These are phyloP conservation scores for Aspergillus hiratsukae DNA, from an alignment of 2,329 filamentous ascomycete genomes.

Conservation along the genomic window DNA sequence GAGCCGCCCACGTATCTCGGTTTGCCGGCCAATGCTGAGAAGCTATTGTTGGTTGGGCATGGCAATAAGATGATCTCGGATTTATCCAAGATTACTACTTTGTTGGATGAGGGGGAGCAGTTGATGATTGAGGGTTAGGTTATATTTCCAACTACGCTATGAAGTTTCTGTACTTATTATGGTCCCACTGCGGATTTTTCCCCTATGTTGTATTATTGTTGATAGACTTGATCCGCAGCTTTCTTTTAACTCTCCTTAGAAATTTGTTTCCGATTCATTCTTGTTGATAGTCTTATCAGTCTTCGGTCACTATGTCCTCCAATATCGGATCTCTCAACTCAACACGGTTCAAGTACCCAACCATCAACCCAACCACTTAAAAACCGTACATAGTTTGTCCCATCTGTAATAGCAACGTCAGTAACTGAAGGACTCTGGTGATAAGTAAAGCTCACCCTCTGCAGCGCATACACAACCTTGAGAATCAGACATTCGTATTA, in stretches of 20 bases:
- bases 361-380: neutral
- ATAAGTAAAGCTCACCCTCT: conserved; percentile 7
- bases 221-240: neutral
- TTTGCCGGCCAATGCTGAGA: conserved; percentile 92
- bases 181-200: conserved; percentile 4
- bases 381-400: conserved; percentile 15
- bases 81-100: conserved; percentile 74
- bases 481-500: neutral
- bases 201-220: conserved; percentile 3
- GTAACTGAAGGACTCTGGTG: neutral
- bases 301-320: no score
- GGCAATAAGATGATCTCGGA: conserved; percentile 81
- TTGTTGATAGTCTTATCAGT: no score
- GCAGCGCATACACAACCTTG: conserved; percentile 14
- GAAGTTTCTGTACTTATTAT: neutral
- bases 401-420: conserved; percentile 7
- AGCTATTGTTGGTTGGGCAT: conserved; percentile 82
- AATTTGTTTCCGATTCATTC: no score
- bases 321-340: no score
- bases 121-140: conserved; percentile 63
- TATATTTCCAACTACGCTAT: neutral
- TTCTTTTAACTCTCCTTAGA: no score
- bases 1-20: conserved; percentile 95
- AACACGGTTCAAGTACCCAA: neutral
- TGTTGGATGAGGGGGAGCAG: conserved; percentile 92